Conservation (phyloP, 345 rosid species). For the Salix suchowensis region DNA sequence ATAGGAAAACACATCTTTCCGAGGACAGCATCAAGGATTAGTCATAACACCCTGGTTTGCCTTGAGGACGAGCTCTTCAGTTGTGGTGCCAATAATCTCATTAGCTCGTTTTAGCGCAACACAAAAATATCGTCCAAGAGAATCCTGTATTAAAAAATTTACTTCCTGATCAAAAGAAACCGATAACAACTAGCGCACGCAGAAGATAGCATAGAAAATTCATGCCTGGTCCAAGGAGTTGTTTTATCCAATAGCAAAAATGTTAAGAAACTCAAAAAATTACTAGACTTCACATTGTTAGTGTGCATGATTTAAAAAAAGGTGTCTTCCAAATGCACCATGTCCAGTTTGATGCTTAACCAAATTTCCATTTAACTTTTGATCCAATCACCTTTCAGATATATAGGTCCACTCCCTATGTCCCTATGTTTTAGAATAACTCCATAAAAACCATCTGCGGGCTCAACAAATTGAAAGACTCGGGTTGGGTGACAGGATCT, state of each 20-base stretch:
- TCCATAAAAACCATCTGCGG: neutral
- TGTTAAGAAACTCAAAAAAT: neutral
- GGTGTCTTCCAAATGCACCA: neutral
- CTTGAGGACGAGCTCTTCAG: conserved; percentile 79
- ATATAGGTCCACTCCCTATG: neutral
- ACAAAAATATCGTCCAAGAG: conserved; percentile 67
- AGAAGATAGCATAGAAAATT: neutral
- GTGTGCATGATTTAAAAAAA: neutral
- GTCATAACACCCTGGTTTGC: conserved; percentile 47
- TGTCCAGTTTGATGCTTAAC: neutral
- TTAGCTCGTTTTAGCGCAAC: conserved; percentile 78
- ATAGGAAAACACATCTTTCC: conserved; percentile 14
- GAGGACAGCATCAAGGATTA: conserved; percentile 25
- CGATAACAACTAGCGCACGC: neutral
- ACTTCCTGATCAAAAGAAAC: conserved; percentile 6
- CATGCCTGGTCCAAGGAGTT: neutral
- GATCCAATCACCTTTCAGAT: neutral
- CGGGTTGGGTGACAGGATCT: neutral
- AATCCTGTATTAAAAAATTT: conserved; percentile 44
- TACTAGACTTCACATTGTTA: neutral
- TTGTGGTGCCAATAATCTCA: conserved; percentile 81
- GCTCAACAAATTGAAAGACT: neutral
- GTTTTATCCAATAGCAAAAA: neutral
- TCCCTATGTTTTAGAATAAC: neutral
- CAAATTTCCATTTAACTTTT: neutral